Percentiles rank a stretch among this genome's conserved stretches.
phyloP scores from a whole-genome alignment of 1,284 basidiomycete species.

The Ceratorhiza oryzae-sativae region DNA sequence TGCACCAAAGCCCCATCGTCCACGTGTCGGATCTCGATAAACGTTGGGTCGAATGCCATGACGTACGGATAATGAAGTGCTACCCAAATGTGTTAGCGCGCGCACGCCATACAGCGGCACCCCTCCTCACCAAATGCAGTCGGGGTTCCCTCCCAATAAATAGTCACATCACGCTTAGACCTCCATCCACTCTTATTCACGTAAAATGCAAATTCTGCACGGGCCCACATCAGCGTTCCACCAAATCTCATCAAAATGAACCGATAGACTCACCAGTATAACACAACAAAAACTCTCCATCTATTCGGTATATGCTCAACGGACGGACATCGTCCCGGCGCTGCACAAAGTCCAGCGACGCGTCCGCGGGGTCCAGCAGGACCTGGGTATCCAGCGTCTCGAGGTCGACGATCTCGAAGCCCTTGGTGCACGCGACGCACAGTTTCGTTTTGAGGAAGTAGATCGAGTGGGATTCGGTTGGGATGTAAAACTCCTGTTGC shows the following conservation, averaged over 20 bases:
- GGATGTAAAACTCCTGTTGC: conserved; percentile 94
- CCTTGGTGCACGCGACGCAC: conserved; percentile 96
- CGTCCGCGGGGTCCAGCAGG: conserved; percentile 91
- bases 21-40: conserved; percentile 96
- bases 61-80: conserved; percentile 97
- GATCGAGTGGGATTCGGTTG: conserved; percentile 94
- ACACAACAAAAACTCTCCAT: conserved; percentile 96
- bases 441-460: conserved; percentile 98
- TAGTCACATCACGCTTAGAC: conserved; percentile 90
- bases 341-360: conserved; percentile 91
- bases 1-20: conserved; percentile 92
- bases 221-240: conserved; percentile 27
- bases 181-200: conserved; percentile 97
- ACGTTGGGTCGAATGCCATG: conserved; percentile 94
- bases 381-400: conserved; percentile 98
- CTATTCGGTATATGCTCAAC: conserved; percentile 96
- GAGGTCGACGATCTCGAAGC: conserved; percentile 99
- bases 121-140: conserved; percentile 83
- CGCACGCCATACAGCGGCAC: neutral
- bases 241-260: neutral
- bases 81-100: conserved; percentile 49
- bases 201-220: conserved; percentile 95
- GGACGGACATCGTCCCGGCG: conserved; percentile 89
- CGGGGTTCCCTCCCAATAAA: conserved; percentile 96
- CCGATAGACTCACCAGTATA: conserved; percentile 80